Evolutionary conservation across 306 rosid species (phyloP).

Genomic region (Chamaecrista fasciculata): DNA sequence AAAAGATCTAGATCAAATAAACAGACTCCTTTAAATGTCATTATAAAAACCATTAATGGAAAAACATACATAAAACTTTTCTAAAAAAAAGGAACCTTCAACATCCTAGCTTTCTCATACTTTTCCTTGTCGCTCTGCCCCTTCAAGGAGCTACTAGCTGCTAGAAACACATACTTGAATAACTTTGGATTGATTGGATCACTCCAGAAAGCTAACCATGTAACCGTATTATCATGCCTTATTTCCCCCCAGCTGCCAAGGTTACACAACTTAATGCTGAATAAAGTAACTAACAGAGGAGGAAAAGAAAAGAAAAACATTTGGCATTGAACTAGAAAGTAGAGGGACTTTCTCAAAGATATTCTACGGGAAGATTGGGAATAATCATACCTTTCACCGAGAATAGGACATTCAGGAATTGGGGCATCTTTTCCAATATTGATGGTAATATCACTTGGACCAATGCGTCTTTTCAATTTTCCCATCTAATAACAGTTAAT

Average conservation of each 20-base stretch:
- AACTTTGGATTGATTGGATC: constrained; percentile 91
- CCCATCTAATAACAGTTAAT: constrained; percentile 65
- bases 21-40: constrained; percentile 14
- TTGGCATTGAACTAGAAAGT: neutral
- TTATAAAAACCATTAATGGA: neutral
- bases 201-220: constrained; percentile 94
- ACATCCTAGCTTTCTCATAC: constrained; percentile 93
- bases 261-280: constrained; percentile 4
- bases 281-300: neutral
- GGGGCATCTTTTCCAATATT: constrained; percentile 84
- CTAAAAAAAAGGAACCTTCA: constrained; percentile 55
- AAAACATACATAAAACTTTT: constrained; percentile 7
- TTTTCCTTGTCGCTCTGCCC: constrained; percentile 98
- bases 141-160: constrained; percentile 93
- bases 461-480: constrained; percentile 76
- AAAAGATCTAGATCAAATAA: constrained; percentile 9
- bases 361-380: constrained; percentile 2
- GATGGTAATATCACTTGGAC: constrained; percentile 74
- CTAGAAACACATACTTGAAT: constrained; percentile 92
- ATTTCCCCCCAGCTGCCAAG: constrained; percentile 89
- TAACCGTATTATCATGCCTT: constrained; percentile 83
- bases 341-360: neutral
- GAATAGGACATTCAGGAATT: constrained; percentile 88
- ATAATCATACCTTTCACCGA: constrained; percentile 69
- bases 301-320: neutral